phyloP scores from a whole-genome alignment of 2,329 filamentous ascomycete genomes.

The Fusarium begoniae region DNA sequence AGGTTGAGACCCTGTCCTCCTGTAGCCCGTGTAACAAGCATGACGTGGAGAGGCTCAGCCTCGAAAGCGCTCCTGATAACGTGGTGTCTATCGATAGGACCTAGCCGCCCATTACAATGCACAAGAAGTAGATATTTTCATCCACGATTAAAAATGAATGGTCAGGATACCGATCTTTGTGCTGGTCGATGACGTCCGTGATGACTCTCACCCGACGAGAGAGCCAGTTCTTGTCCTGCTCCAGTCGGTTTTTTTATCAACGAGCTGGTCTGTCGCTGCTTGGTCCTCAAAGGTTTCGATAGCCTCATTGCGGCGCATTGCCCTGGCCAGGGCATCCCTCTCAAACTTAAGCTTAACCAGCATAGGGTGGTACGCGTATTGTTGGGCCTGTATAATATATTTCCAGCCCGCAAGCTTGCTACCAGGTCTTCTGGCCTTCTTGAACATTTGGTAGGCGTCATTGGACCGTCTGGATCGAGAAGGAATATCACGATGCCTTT shows the following conservation, averaged over 20 bases:
- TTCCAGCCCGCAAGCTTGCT: neutral
- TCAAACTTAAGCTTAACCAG: neutral
- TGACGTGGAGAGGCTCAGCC: too few relatives aligned
- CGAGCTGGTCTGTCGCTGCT: neutral
- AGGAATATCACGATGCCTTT: neutral
- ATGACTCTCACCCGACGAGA: neutral
- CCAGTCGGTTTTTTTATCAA: too few relatives aligned
- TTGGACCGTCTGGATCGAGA: neutral
- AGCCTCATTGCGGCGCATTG: neutral
- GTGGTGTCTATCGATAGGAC: too few relatives aligned
- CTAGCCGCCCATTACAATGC: too few relatives aligned
- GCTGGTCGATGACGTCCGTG: neutral
- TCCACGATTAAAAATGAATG: neutral
- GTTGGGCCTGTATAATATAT: too few relatives aligned
- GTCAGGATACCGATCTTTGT: neutral
- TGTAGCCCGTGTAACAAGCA: too few relatives aligned
- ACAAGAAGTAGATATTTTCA: neutral
- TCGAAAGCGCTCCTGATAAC: too few relatives aligned
- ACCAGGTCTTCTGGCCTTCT: neutral
- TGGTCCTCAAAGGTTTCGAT: fast-evolving
- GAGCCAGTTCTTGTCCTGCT: neutral
- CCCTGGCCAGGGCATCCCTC: neutral
- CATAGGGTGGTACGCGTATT: neutral
- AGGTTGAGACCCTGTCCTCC: too few relatives aligned
- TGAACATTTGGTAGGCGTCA: neutral